Percentiles rank a stretch among this genome's conserved stretches.
phyloP scores from a whole-genome alignment of 495 filamentous ascomycete species.

The Aspergillus leporis region DNA sequence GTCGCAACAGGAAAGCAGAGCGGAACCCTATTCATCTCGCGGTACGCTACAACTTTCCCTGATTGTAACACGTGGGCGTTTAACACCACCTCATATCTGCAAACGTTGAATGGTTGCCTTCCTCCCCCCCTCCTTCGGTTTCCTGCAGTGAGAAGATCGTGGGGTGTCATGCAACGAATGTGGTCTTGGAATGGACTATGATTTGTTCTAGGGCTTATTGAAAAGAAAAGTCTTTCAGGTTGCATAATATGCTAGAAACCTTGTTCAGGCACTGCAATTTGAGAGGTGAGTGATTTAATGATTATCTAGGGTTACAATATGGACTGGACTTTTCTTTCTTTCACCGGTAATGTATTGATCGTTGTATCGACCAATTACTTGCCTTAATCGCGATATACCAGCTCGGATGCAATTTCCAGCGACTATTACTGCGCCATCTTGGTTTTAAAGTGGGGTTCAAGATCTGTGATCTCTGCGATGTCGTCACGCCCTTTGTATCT shows the following conservation, averaged over 20 bases:
- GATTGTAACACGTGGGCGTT: constrained; percentile 3
- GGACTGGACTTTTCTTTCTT: background rate
- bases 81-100: background rate
- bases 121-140: background rate
- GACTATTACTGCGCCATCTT: background rate
- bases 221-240: background rate
- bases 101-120: background rate
- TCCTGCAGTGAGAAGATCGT: background rate
- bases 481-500: background rate
- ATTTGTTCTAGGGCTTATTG: background rate
- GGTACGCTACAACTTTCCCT: constrained; percentile 1
- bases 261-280: background rate
- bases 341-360: background rate
- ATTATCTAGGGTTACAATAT: background rate
- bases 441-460: background rate
- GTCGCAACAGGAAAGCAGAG: background rate
- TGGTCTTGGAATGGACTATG: background rate
- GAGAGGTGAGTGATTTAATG: constrained; percentile 1
- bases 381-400: background rate
- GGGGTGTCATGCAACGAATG: background rate
- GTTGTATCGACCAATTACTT: background rate
- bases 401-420: background rate
- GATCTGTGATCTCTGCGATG: background rate
- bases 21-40: constrained; percentile 1
- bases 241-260: background rate